phyloP scores from a whole-genome alignment of 2,329 filamentous ascomycete genomes.

The Alternaria sp. region DNA sequence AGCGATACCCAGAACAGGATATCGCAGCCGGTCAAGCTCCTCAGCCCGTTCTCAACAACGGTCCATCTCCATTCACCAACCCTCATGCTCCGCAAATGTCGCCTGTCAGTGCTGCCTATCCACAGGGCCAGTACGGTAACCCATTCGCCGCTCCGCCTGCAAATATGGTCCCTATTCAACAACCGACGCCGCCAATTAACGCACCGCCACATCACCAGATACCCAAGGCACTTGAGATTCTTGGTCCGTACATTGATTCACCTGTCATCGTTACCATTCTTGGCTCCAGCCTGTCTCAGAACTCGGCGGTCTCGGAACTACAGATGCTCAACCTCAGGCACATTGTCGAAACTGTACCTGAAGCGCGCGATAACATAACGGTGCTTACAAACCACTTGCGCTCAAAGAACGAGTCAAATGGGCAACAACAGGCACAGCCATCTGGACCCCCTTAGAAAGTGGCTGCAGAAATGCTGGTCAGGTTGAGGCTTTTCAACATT shows the following conservation, averaged over 20 bases:
- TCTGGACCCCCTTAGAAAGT: constrained; percentile 7
- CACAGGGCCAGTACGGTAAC: constrained; percentile 34
- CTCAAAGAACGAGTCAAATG: constrained; percentile 16
- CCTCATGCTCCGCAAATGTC: constrained; percentile 47
- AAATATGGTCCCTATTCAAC: constrained; percentile 13
- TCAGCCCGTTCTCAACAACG: constrained; percentile 31
- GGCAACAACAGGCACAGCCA: constrained; percentile 12
- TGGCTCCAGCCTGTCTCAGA: constrained; percentile 32
- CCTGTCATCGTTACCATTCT: constrained; percentile 54
- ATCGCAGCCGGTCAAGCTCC: constrained; percentile 21
- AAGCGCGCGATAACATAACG: constrained; percentile 66
- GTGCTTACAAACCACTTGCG: constrained; percentile 35
- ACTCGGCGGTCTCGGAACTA: constrained; percentile 50
- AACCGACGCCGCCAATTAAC: constrained; percentile 19
- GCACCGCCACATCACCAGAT: constrained; percentile 40
- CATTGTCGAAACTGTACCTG: constrained; percentile 72
- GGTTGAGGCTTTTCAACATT: background rate
- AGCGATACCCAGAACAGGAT: constrained; percentile 31
- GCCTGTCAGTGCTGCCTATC: constrained; percentile 38
- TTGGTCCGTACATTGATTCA: constrained; percentile 54
- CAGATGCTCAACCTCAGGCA: constrained; percentile 78
- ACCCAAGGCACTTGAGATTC: constrained; percentile 51
- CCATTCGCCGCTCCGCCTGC: constrained; percentile 26
- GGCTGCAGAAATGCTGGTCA: background rate
- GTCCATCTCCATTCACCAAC: constrained; percentile 40